Conservation (phyloP, 2,329 filamentous ascomycete genomes). For the Fusarium mexicanum region DNA sequence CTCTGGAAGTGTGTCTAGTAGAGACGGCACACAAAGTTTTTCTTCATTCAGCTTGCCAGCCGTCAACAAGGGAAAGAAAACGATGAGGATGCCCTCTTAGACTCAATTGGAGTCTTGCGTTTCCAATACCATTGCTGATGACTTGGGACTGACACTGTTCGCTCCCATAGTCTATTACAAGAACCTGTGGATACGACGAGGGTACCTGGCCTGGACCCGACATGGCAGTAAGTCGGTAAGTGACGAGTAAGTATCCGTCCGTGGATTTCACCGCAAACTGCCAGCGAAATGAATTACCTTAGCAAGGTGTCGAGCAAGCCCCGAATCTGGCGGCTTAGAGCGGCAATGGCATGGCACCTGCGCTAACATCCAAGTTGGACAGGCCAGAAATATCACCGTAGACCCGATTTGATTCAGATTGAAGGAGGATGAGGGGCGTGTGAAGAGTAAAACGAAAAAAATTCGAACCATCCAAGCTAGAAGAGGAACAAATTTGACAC, state of each 20-base stretch:
- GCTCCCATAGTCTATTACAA: not conserved
- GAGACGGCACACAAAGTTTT: slow-evolving; percentile 21
- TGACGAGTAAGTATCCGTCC: slow-evolving; percentile 24
- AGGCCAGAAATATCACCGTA: slow-evolving; percentile 36
- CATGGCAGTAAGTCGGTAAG: slow-evolving; percentile 32
- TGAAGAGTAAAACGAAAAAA: slow-evolving; percentile 33
- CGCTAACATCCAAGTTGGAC: slow-evolving; percentile 36
- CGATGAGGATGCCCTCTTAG: not conserved
- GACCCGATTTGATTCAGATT: slow-evolving; percentile 38
- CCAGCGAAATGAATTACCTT: slow-evolving; percentile 19
- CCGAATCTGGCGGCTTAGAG: slow-evolving; percentile 43
- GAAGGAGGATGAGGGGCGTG: slow-evolving; percentile 17
- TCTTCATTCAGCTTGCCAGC: too few relatives aligned
- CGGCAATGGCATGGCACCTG: slow-evolving; percentile 43
- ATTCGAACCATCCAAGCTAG: slow-evolving; percentile 23
- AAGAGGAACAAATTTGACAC: slow-evolving; percentile 34
- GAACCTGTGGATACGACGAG: slow-evolving; percentile 37
- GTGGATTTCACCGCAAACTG: slow-evolving; percentile 34
- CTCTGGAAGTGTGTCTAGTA: slow-evolving; percentile 14
- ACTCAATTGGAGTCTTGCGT: not conserved
- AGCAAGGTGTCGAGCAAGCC: not conserved
- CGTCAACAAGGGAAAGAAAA: too few relatives aligned
- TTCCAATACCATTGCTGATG: not conserved
- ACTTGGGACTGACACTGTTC: not conserved
- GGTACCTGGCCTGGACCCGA: slow-evolving; percentile 27